A percentile compares a stretch with the other conserved stretches of the same genome.
Evolutionary conservation across 2,329 filamentous ascomycete genomes (phyloP).

Genomic region (Cladosporium sp.): DNA sequence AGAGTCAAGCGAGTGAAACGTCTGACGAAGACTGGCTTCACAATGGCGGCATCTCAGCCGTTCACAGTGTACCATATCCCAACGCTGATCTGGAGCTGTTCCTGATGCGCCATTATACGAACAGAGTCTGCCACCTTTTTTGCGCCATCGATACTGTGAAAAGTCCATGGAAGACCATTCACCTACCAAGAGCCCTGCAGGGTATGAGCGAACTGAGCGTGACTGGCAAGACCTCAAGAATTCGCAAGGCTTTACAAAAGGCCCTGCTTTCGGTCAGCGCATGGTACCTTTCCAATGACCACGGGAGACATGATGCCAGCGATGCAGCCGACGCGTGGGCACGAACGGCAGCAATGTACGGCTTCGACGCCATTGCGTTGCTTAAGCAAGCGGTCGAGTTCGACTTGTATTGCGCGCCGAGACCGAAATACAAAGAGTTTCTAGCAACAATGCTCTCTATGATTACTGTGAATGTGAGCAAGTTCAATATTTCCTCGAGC

Average conservation of each 20-base stretch:
- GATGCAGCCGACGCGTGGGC: neutral
- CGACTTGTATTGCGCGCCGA: constrained; percentile 3
- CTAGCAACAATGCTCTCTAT: constrained; percentile 7
- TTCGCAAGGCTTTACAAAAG: neutral
- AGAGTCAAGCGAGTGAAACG: too few relatives aligned
- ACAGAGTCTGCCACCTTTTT: constrained; percentile 9
- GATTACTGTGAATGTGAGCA: constrained; percentile 5
- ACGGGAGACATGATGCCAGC: neutral
- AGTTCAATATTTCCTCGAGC: neutral
- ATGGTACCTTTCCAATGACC: constrained; percentile 7
- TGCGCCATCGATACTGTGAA: constrained; percentile 2
- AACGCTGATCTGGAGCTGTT: neutral
- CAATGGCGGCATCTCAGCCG: neutral
- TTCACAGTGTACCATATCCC: neutral
- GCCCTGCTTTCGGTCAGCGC: constrained; percentile 2
- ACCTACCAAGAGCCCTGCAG: neutral
- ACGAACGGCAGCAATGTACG: neutral
- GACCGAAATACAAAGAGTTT: constrained; percentile 9
- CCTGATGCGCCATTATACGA: constrained; percentile 7
- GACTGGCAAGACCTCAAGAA: neutral
- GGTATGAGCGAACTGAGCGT: constrained; percentile 2
- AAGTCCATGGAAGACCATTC: constrained; percentile 8
- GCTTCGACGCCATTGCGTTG: constrained; percentile 2
- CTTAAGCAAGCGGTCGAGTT: constrained; percentile 6
- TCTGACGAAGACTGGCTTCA: constrained; percentile 1